These are phyloP conservation scores for Colletotrichum agaves DNA, from an alignment of 2,329 filamentous ascomycete species.

Conservation along the genomic window DNA sequence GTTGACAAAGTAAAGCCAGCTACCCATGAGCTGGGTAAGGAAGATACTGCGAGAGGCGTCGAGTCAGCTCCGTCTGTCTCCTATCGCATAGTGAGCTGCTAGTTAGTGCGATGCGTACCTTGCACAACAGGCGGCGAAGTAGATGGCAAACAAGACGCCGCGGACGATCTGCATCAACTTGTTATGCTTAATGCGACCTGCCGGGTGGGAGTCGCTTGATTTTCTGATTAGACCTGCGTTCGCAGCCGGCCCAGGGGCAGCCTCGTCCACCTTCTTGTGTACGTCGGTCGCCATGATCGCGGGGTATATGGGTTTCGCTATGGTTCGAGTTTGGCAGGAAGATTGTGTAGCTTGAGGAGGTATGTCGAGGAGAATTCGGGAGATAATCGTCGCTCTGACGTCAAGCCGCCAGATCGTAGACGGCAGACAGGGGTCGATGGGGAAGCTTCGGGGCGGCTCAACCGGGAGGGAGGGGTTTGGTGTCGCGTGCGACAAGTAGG, in stretches of 20 bases:
- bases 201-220: conserved; percentile 56
- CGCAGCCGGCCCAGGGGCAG: conserved; percentile 38
- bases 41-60: conserved; percentile 62
- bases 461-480: background rate
- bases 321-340: background rate
- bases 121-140: conserved; percentile 61
- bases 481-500: conserved; percentile 34
- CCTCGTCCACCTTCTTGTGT: conserved; percentile 44
- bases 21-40: conserved; percentile 79
- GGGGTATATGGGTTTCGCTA: background rate
- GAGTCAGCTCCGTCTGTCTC: background rate
- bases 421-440: background rate
- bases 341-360: background rate
- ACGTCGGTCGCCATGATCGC: conserved; percentile 50
- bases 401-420: background rate
- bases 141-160: conserved; percentile 61
- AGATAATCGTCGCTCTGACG: background rate
- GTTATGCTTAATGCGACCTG: conserved; percentile 65
- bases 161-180: conserved; percentile 61
- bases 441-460: conserved; percentile 5
- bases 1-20: conserved; percentile 80
- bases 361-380: background rate
- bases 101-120: conserved; percentile 52
- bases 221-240: conserved; percentile 31
- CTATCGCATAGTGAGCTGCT: background rate